Evolutionary conservation across 352 stramenopile genomes (phyloP), one percentile per base, ranked within the genome.

Genomic region (Pythium dissimile): DNA sequence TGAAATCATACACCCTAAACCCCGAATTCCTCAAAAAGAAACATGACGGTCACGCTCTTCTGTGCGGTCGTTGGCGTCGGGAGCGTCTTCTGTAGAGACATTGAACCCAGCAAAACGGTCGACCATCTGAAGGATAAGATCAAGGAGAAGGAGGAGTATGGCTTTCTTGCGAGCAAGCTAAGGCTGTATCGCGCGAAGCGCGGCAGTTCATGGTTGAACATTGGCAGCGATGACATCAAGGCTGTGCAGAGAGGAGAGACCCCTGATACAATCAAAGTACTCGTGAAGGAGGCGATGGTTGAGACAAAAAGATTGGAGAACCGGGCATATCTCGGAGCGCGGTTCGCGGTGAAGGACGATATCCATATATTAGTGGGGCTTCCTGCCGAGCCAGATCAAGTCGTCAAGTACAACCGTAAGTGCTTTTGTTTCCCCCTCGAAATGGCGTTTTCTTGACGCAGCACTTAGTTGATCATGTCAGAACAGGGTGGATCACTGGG

Each of bases 361-460:
- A n/a, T n/a, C n/a, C n/a, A n/a, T n/a, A n/a, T n/a, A n/a, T n/a
- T n/a, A n/a, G n/a, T n/a, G n/a, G n/a, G n/a, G n/a, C n/a, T n/a
- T n/a, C n/a, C n/a, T n/a, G n/a, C n/a, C n/a, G n/a, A n/a, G n/a
- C n/a, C n/a, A n/a, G n/a, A n/a, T n/a, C n/a, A n/a, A n/a, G n/a
- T n/a, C n/a, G 43, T 52, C 44, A 52, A 52, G 45, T 53, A 30
- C 45, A 53, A 53, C 30, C 45, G 45, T 53, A 27, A 39, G 30
- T 53, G 39, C 32, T 23, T 54, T 31, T 59, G 34, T 34, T 6
- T 37, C n/a, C 28, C 50, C 16, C 28, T 27, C 7, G 39, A 35
- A 23, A n/a, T 30, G 42, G 16, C 30, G 27, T 37, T 46, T 21
- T 48, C 3, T 20, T 45, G 23, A 49, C 34, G 21, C 30, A 53